Percentiles rank a stretch among this genome's conserved stretches.
Conservation (phyloP, 306 rosid species). For the Prosopis cineraria region DNA sequence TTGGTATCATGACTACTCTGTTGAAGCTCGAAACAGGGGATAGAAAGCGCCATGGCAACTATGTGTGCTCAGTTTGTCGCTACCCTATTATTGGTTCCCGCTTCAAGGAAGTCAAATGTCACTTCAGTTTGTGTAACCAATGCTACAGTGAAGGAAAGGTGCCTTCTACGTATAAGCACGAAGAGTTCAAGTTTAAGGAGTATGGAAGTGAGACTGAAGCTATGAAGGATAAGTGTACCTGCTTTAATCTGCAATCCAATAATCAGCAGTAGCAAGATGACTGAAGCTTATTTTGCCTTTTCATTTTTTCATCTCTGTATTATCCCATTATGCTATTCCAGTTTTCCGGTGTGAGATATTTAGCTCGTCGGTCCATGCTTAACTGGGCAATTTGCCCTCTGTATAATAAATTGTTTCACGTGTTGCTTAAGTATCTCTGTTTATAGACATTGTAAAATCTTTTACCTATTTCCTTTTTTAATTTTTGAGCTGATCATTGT, state of each 20-base stretch:
- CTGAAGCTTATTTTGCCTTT: conserved; percentile 23
- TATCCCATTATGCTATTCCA: conserved; percentile 44
- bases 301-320: conserved; percentile 44
- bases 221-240: conserved; percentile 87
- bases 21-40: conserved; percentile 90
- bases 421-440: conserved; percentile 42
- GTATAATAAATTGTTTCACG: conserved; percentile 57
- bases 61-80: conserved; percentile 81
- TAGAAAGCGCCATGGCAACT: conserved; percentile 83
- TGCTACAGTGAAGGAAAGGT: conserved; percentile 99
- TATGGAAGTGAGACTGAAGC: conserved; percentile 84
- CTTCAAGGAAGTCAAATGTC: conserved; percentile 82
- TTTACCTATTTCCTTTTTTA: conserved; percentile 4
- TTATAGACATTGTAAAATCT: conserved; percentile 38
- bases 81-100: conserved; percentile 89
- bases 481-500: conserved; percentile 29
- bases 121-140: conserved; percentile 90
- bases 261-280: conserved; percentile 57
- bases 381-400: conserved; percentile 43
- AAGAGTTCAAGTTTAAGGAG: conserved; percentile 91
- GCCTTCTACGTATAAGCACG: conserved; percentile 87
- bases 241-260: conserved; percentile 73
- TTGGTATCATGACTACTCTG: conserved; percentile 85
- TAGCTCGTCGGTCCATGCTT: conserved; percentile 48
- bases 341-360: conserved; percentile 71